Evolutionary conservation across 768 basidiomycete species (phyloP), one percentile per base, ranked within the genome.

Genomic region (Artomyces pyxidatus): DNA sequence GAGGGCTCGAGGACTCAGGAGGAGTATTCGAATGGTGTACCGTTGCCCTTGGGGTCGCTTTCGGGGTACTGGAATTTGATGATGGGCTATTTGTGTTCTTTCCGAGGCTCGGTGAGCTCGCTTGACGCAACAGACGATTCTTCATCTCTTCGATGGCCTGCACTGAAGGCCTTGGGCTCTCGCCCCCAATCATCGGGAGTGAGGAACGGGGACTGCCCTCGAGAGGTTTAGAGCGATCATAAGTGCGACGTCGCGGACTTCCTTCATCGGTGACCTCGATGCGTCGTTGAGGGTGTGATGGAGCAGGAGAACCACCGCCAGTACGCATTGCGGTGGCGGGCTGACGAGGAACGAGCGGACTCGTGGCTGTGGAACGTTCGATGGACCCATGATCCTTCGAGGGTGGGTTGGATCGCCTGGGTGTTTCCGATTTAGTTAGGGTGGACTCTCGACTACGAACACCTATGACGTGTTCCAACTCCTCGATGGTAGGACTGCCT

Each of bases 71-170:
- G 7, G 23, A n/a, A 12, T 22, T 17, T 21, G 45, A 25, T 37
- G 45, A 14, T 21, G 45, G 37, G 21, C 9, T 56, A 48, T 21
- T 45, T 54, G 58, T 47, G 55, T 32, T 46, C 44, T 47, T 57
- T 30, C 43, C 59, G 49, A 14, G 58, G 54, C 61, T 58, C 12
- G 68, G 62, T 8, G 67, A 56, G 21, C 52, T 42, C 2, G 53
- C 55, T 54, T 64, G 68, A 42, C 60, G 61, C 45, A 79, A 61
- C 55, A 82, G 75, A 35, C 79, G 68, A 55, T 65, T 71, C 63
- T 82, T 85, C 77, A 83, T 79, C 56, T 81, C 76, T 59, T 81
- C 75, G 40, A 81, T 68, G 2, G 78, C 77, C 21, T 78, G 76
- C 23, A 66, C 59, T 6, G 74, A 73, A 6, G 72, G 68, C 57